Evolutionary conservation across 441 rosid genomes (phyloP), one percentile per base, ranked within the genome.

Genomic region (Populus hybrid): DNA sequence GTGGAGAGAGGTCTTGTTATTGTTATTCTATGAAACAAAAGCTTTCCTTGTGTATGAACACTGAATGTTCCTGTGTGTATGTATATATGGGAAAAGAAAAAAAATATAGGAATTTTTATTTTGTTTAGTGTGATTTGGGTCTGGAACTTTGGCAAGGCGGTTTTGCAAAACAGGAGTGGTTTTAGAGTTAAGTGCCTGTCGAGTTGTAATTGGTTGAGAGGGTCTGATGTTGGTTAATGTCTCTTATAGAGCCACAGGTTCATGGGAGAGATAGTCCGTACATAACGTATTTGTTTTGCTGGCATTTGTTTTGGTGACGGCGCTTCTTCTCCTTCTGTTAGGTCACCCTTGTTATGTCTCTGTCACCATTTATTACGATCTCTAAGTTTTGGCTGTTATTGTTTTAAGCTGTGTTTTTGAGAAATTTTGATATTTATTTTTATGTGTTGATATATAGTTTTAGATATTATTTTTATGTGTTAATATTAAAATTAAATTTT

Each of bases 231-330:
- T 8, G 67, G 69, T 74, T 83, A 80, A 46, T 46, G 18, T 77
- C 85, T 66, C 59, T 12, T 46, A 69, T 71, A 36, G 69, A 81
- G 79, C 84, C 86, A 79, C 87, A 76, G 73, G 78, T 73, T 81
- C 4, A 4, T 68, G 64, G 50, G 6, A 38, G 11, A 32, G 71
- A 68, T 34, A 6, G 40, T 79, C 84, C 83, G 84, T 79, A 79
- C 84, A 73, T 12, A 10, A n/a, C 36, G 65, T 14, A 11, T 14
- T 14, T 46, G 20, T 40, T 50, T 18, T n/a, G 8, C 34, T 40
- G 24, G 50, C 40, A 30, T 42, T 32, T 18, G 68, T 67, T 57
- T 11, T 8, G 23, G 54, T 38, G 83, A 76, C 77, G 80, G 80
- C 77, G 73, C 83, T 64, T 21, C 69, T 46, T 3, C 69, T 11